Evolutionary conservation across 139 green algal species (phyloP).

Genomic region (Chloropicon primus): DNA sequence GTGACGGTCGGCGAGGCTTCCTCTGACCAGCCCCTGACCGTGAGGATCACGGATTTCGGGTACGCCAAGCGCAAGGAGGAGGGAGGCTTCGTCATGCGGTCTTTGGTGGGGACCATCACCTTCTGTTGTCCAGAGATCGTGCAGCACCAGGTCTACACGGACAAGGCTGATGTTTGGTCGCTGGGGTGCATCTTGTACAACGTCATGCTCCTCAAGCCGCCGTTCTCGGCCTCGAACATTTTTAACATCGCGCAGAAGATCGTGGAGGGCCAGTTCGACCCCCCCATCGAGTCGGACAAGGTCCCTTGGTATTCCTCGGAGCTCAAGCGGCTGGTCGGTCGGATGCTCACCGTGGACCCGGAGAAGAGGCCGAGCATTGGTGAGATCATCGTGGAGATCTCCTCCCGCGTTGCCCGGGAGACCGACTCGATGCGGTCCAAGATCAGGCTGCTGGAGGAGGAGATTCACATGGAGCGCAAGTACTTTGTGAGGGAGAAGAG

Average conservation of each 20-base stretch:
- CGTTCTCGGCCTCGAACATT: conserved; percentile 4
- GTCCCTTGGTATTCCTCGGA: background rate
- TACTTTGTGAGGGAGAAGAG: background rate
- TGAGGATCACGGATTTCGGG: conserved; percentile 36
- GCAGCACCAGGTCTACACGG: conserved; percentile 36
- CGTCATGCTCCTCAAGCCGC: background rate
- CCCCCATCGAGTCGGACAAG: background rate
- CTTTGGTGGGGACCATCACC: conserved; percentile 37
- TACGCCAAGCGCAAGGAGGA: conserved; percentile 21
- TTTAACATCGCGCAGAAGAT: conserved; percentile 1
- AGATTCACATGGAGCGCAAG: background rate
- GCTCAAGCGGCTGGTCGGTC: background rate
- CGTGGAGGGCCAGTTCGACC: conserved; percentile 3
- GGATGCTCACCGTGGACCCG: background rate
- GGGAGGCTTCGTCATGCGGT: conserved; percentile 20
- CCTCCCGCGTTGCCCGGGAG: background rate
- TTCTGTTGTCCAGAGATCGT: conserved; percentile 45
- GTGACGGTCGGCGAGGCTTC: background rate
- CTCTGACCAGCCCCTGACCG: background rate
- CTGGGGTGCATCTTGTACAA: conserved; percentile 24
- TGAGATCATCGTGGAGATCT: background rate
- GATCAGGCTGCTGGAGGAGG: background rate
- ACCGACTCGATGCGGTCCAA: background rate
- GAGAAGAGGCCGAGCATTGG: background rate
- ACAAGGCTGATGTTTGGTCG: conserved; percentile 38